Conservation (phyloP, 257 asterid genomes). For the Petunia secreta region DNA sequence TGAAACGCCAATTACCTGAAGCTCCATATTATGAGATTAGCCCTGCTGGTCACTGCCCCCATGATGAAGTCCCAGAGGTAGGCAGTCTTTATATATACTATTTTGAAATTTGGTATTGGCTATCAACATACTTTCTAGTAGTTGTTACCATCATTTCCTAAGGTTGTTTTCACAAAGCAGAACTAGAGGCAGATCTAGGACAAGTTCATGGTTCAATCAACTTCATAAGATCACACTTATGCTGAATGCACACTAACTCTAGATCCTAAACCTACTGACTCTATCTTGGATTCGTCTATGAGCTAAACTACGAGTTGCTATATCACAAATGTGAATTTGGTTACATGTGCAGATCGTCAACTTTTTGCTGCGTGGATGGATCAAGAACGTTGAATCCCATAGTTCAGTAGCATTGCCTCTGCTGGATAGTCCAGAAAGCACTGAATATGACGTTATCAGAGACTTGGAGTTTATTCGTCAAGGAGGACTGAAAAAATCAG, state of each 20-base stretch:
- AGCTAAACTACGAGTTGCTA: no score
- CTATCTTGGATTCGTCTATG: background rate
- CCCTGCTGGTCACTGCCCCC: slow-evolving; percentile 99
- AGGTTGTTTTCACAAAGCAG: background rate
- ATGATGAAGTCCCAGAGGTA: slow-evolving; percentile 99
- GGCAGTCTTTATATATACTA: background rate
- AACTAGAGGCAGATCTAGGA: background rate
- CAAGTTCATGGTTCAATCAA: background rate
- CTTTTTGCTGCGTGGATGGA: slow-evolving; percentile 84
- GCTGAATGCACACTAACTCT: background rate
- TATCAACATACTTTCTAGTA: background rate
- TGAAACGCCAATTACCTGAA: slow-evolving; percentile 64
- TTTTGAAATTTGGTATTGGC: background rate
- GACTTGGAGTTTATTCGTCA: slow-evolving; percentile 61
- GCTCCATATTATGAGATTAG: slow-evolving; percentile 90
- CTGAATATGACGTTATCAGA: slow-evolving; percentile 39
- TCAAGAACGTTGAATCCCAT: slow-evolving; percentile 65
- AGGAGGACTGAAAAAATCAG: slow-evolving; percentile 60
- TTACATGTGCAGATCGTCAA: slow-evolving; percentile 70
- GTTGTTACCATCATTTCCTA: background rate
- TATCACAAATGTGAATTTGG: no score
- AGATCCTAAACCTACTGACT: background rate
- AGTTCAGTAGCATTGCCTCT: slow-evolving; percentile 64
- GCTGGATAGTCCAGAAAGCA: slow-evolving; percentile 53
- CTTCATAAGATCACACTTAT: background rate